Evolutionary conservation across 805 yeast genomes (phyloP).

Genomic region (Brettanomyces anomalus): DNA sequence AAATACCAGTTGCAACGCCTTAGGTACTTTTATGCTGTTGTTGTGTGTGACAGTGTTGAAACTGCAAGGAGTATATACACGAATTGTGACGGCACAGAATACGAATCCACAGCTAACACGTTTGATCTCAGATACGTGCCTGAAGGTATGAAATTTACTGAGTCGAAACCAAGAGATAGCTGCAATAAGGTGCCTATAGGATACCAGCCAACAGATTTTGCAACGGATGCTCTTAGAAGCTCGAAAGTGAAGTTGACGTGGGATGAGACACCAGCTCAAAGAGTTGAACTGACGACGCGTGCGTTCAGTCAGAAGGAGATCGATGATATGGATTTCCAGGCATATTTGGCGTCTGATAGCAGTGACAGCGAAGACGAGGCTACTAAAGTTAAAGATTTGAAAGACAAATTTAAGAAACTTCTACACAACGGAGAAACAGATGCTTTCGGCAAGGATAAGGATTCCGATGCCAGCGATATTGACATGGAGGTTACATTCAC

Average conservation of each 20-base stretch:
- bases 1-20: slow-evolving; percentile 88
- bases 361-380: slow-evolving; percentile 47
- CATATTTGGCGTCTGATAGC: slow-evolving; percentile 77
- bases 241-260: slow-evolving; percentile 94
- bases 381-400: slow-evolving; percentile 23
- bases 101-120: slow-evolving; percentile 88
- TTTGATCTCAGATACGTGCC: slow-evolving; percentile 92
- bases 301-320: slow-evolving; percentile 84
- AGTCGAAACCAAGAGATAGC: slow-evolving; percentile 54
- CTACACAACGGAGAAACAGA: slow-evolving; percentile 29
- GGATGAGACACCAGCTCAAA: slow-evolving; percentile 96
- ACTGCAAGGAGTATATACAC: slow-evolving; percentile 74
- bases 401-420: slow-evolving; percentile 54
- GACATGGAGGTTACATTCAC: slow-evolving; percentile 96
- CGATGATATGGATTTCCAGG: slow-evolving; percentile 85
- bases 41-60: slow-evolving; percentile 62
- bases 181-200: slow-evolving; percentile 66
- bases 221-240: slow-evolving; percentile 93
- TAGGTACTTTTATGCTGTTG: slow-evolving; percentile 88
- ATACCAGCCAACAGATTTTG: slow-evolving; percentile 73
- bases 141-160: slow-evolving; percentile 83
- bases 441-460: slow-evolving; percentile 9
- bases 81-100: slow-evolving; percentile 91
- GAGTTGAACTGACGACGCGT: slow-evolving; percentile 64
- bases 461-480: slow-evolving; percentile 30